These are phyloP conservation scores for Fusarium sterilihyphosum DNA, from an alignment of 2,329 filamentous ascomycete species.

Conservation along the genomic window DNA sequence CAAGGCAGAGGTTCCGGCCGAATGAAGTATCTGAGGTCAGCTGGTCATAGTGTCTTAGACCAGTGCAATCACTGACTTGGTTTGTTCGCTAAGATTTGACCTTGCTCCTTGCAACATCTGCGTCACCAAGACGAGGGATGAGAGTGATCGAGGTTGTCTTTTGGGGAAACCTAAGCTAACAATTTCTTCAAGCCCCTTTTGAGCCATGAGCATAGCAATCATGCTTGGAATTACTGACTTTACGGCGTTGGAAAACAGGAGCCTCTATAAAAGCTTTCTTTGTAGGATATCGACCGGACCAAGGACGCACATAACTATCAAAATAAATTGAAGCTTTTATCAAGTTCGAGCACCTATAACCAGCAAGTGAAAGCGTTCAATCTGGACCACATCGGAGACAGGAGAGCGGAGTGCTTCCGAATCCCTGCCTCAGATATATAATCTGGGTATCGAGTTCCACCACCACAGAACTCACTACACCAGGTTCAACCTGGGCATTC, in stretches of 20 bases:
- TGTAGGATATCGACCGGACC: slow-evolving; percentile 5
- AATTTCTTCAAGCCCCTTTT: slow-evolving; percentile 14
- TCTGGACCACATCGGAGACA: neutral
- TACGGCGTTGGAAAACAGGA: slow-evolving; percentile 5
- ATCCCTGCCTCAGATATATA: neutral
- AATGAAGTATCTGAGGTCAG: slow-evolving; percentile 41
- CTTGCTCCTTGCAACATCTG: slow-evolving; percentile 2
- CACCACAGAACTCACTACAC: slow-evolving; percentile 12
- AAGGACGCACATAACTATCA: neutral
- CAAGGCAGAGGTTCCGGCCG: slow-evolving; percentile 16
- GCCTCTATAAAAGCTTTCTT: neutral
- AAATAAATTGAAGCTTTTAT: neutral
- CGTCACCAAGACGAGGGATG: slow-evolving; percentile 19
- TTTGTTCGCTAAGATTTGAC: neutral
- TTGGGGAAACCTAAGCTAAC: slow-evolving; percentile 29
- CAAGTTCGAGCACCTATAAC: neutral
- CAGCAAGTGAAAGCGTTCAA: neutral
- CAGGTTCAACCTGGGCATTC: neutral
- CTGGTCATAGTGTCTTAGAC: neutral
- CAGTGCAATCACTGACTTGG: slow-evolving; percentile 8
- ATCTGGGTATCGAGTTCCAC: neutral
- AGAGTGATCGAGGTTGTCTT: slow-evolving; percentile 16
- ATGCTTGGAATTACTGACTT: slow-evolving; percentile 11
- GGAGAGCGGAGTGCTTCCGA: neutral
- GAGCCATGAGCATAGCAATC: neutral